Evolutionary conservation across 163 green algal genomes (phyloP).

Genomic region (Scenedesmus sp.): DNA sequence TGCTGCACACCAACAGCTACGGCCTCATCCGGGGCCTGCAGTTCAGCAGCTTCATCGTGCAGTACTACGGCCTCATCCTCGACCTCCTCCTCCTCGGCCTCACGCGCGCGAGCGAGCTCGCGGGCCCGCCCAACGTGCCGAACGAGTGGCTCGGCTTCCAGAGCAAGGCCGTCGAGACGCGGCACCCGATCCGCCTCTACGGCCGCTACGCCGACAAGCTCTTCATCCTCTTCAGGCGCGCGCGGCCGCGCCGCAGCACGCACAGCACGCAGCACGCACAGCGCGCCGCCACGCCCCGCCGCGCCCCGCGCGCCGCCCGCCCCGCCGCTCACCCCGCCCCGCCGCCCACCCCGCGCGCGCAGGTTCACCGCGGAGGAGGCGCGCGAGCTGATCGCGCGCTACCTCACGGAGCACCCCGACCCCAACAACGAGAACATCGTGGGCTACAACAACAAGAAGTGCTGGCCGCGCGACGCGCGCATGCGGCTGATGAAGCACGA

Average conservation of each 20-base stretch:
- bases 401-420: constrained; percentile 99
- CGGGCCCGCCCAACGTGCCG: constrained; percentile 84
- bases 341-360: neutral
- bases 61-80: constrained; percentile 98
- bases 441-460: constrained; percentile 99
- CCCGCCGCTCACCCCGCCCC: neutral
- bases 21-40: constrained; percentile 98
- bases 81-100: constrained; percentile 98
- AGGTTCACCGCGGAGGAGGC: constrained; percentile 96
- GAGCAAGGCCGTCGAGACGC: constrained; percentile 85
- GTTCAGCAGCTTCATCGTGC: constrained; percentile 96
- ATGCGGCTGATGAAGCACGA: constrained; percentile 99
- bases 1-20: constrained; percentile 99
- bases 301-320: neutral
- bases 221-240: constrained; percentile 87
- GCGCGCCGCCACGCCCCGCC: no score
- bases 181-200: constrained; percentile 99
- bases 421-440: constrained; percentile 99
- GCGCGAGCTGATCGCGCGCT: constrained; percentile 98
- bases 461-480: constrained; percentile 98
- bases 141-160: constrained; percentile 97
- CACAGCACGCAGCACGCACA: no score
- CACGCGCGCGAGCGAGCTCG: constrained; percentile 95
- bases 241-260: no score
- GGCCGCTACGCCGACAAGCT: constrained; percentile 93